Conservation (phyloP, 345 rosid species). For the Erodium maritimum region DNA sequence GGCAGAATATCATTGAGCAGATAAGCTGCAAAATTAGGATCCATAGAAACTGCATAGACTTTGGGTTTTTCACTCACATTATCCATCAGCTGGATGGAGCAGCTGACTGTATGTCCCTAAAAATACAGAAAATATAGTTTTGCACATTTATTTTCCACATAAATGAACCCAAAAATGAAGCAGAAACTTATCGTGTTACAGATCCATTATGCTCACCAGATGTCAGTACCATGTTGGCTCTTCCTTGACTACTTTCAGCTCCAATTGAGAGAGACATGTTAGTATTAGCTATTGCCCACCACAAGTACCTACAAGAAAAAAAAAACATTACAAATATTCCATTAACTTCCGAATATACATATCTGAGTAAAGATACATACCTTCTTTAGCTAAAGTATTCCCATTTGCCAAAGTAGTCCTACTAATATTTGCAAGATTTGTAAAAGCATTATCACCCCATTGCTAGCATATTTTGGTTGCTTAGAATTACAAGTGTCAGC, state of each 20-base stretch:
- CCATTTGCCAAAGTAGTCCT: constrained; percentile 28
- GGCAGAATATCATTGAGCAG: constrained; percentile 64
- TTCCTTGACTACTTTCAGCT: constrained; percentile 36
- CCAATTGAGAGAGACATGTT: constrained; percentile 21
- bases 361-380: constrained; percentile 13
- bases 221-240: constrained; percentile 23
- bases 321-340: too few relatives aligned
- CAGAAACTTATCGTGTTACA: constrained; percentile 2
- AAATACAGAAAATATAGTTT: constrained; percentile 14
- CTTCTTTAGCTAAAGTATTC: constrained; percentile 39
- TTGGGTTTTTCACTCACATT: constrained; percentile 65
- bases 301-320: constrained; percentile 16
- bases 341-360: constrained; percentile 5
- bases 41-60: constrained; percentile 74
- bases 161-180: constrained; percentile 6
- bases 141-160: constrained; percentile 2
- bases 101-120: constrained; percentile 53
- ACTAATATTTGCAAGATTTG: constrained; percentile 28
- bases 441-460: constrained; percentile 39
- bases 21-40: constrained; percentile 65
- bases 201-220: constrained; percentile 29
- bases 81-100: constrained; percentile 64
- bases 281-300: constrained; percentile 24
- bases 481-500: constrained; percentile 27
- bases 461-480: constrained; percentile 32